Base-by-base conservation (phyloP, 2,329 filamentous ascomycete genomes). In the Magnaporthiopsis incrustans region DNA sequence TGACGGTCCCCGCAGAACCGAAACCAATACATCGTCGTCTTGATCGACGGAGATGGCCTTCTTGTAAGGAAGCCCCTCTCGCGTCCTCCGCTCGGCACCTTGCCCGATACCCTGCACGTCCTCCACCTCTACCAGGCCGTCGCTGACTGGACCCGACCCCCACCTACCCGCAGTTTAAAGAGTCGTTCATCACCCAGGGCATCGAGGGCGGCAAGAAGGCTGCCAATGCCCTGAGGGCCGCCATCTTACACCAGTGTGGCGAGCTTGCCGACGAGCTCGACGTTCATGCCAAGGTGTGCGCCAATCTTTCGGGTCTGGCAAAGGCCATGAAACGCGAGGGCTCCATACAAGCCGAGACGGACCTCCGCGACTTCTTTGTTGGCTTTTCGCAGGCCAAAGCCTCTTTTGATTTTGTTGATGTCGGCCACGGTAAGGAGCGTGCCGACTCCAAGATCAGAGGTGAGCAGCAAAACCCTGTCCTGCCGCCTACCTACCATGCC, bases 11-110 rank as follows among this genome's bases (percentile, higher is more conserved):
- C 66, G 60, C 69, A 85, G 81, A 80, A 77, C 65, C 77, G 75
- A 61, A 87, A 86, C 72, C 78, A 82, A 57, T 89, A 89, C 71
- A 77, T 87, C 69, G 73, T 84, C 67, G 79, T 87, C 56, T 71
- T 88, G 68, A 82, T 89, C 68, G 86, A 89, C 71, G 86, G 85
- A 53, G 82, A 89, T 71, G 83, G 84, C 59, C 78, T 87, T 65
- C 76, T 87, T 72, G 85, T 88, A 71, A 56, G 85, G 87, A 71
- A 56, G 67, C 30, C 14, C 27, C 14, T 26, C 30, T 18, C 59
- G 5, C 59, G 26, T 4, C 59, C 62, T 12, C 27, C 59, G 57
- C 4, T 7, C 22, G 35, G 57, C 32, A 38, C 57, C 27, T 33
- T 53, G 22, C 4, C 63, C 69, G 63, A 70, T 70, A 62, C 53